Percentiles rank a stretch among this genome's conserved stretches.
Evolutionary conservation across 2,329 filamentous ascomycete genomes (phyloP).

Genomic region (Colletotrichum tamarilloi): DNA sequence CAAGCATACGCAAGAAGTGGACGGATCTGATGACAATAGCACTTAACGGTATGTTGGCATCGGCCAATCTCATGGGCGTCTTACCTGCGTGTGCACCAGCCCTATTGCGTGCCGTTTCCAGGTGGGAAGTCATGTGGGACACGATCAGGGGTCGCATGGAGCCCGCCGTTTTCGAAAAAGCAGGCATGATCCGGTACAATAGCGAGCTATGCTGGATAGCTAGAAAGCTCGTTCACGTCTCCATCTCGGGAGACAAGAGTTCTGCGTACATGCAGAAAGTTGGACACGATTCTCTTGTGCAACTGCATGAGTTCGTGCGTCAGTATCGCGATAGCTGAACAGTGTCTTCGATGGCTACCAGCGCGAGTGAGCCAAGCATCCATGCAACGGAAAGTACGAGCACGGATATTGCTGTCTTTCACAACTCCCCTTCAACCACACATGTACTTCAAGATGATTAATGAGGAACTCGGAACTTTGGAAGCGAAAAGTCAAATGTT

Average conservation of each 20-base stretch:
- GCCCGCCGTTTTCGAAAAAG: background rate
- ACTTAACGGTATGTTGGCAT: conserved; percentile 27
- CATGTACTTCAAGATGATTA: background rate
- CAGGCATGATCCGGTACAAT: conserved; percentile 26
- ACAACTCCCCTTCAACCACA: background rate
- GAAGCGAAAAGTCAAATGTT: background rate
- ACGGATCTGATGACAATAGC: conserved; percentile 1
- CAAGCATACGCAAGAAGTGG: too few species aligned
- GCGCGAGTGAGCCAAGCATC: too few species aligned
- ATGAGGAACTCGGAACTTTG: background rate
- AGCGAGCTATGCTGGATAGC: conserved; percentile 32
- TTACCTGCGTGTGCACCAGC: conserved; percentile 22
- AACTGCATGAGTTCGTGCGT: conserved; percentile 27
- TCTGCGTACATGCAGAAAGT: conserved; percentile 32
- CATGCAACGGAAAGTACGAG: background rate
- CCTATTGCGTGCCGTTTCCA: conserved; percentile 33
- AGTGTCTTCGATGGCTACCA: background rate
- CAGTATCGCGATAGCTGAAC: conserved; percentile 22
- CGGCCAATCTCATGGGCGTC: conserved; percentile 34
- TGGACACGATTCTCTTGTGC: conserved; percentile 24
- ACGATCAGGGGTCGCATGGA: background rate
- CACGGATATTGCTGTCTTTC: background rate
- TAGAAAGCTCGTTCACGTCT: conserved; percentile 23
- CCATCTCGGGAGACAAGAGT: conserved; percentile 23
- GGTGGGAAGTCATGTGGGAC: conserved; percentile 40